A percentile compares a stretch with the other conserved stretches of the same genome.
Conservation (phyloP, 331 rosid species). For the Acacia concinna region DNA sequence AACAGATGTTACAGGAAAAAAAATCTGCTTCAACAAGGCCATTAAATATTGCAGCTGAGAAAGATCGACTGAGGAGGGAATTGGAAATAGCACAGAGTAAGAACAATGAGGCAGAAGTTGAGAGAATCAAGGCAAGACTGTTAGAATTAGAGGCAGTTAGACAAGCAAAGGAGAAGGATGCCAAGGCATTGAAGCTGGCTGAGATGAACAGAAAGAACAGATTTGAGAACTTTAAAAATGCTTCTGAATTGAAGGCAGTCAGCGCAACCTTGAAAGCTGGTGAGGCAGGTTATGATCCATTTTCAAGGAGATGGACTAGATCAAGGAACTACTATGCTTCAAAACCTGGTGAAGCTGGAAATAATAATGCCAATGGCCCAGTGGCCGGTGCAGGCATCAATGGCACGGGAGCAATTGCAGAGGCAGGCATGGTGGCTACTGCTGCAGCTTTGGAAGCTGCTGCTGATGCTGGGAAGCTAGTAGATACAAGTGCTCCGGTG, state of each 20-base stretch:
- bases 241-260: slow-evolving; percentile 66
- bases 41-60: slow-evolving; percentile 86
- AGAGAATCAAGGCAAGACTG: slow-evolving; percentile 67
- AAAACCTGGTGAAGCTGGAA: slow-evolving; percentile 60
- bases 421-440: slow-evolving; percentile 73
- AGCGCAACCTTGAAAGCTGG: slow-evolving; percentile 71
- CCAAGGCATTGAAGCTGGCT: slow-evolving; percentile 81
- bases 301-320: slow-evolving; percentile 99
- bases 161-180: slow-evolving; percentile 52
- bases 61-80: slow-evolving; percentile 75
- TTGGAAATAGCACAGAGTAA: slow-evolving; percentile 70
- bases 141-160: slow-evolving; percentile 74
- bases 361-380: slow-evolving; percentile 31
- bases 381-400: slow-evolving; percentile 36
- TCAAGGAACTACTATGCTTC: slow-evolving; percentile 84
- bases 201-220: slow-evolving; percentile 97
- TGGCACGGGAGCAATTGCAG: slow-evolving; percentile 32
- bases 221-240: slow-evolving; percentile 94
- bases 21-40: slow-evolving; percentile 82
- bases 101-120: slow-evolving; percentile 62
- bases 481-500: slow-evolving; percentile 86
- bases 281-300: slow-evolving; percentile 97
- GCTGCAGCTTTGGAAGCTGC: slow-evolving; percentile 89
- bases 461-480: slow-evolving; percentile 90
- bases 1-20: slow-evolving; percentile 91